These are phyloP conservation scores for Rubus parviflorus DNA, from an alignment of 306 rosid species.

Conservation along the genomic window DNA sequence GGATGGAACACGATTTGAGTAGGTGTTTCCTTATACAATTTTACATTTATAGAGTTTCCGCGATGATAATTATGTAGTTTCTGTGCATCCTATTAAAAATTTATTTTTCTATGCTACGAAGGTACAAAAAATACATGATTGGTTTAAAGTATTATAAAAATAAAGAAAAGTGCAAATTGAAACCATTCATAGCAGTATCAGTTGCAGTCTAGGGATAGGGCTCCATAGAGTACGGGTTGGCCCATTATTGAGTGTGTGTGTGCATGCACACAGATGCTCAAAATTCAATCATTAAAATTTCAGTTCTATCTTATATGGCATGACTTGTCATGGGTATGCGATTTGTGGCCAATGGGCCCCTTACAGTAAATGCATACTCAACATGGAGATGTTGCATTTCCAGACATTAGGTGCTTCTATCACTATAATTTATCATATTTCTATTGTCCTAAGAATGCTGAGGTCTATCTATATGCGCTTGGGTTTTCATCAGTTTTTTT, in stretches of 20 bases:
- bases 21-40: conserved; percentile 60
- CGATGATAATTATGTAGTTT: background rate
- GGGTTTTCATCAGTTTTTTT: background rate
- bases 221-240: background rate
- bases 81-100: background rate
- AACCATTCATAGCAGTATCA: background rate
- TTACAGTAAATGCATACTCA: background rate
- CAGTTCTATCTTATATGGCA: background rate
- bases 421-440: too few relatives aligned
- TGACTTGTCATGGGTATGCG: background rate
- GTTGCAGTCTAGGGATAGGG: background rate
- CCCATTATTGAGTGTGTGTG: background rate
- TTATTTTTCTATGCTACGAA: background rate
- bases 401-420: too few relatives aligned
- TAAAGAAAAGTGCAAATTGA: background rate
- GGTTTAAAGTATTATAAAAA: background rate
- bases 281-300: background rate
- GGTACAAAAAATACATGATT: background rate
- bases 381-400: background rate
- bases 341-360: background rate
- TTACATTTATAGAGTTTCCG: conserved; percentile 11
- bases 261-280: background rate
- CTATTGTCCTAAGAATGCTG: background rate
- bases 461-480: background rate
- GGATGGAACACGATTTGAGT: conserved; percentile 99